A percentile compares a stretch with the other conserved stretches of the same genome.
Conservation (phyloP, 495 filamentous ascomycete genomes). For the Podospora pseudoanserina region DNA sequence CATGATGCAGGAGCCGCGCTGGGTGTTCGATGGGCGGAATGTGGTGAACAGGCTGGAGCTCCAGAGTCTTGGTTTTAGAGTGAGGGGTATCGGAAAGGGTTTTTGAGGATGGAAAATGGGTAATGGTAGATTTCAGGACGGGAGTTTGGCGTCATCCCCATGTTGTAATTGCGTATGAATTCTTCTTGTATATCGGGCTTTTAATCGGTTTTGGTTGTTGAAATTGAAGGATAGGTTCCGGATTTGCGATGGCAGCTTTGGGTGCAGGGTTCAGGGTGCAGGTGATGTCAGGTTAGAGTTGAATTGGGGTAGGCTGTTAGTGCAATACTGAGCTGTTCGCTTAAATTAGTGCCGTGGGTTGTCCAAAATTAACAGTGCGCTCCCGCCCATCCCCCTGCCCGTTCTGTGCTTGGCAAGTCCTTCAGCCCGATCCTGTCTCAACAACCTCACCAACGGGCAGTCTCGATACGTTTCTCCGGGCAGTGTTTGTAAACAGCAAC, state of each 20-base stretch:
- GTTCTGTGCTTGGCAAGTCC: too few species aligned
- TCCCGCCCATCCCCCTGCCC: too few species aligned
- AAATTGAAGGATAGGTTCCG: neutral
- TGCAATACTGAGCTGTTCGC: neutral
- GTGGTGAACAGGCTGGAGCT: slow-evolving; percentile 27
- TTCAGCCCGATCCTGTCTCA: too few species aligned
- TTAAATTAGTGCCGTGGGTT: neutral
- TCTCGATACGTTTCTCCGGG: neutral
- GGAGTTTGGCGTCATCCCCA: neutral
- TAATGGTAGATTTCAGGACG: neutral
- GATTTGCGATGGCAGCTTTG: too few species aligned
- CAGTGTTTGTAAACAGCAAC: neutral
- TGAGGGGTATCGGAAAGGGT: slow-evolving; percentile 29
- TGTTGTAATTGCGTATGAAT: neutral
- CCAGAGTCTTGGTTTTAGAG: slow-evolving; percentile 28
- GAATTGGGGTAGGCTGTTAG: neutral
- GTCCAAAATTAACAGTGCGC: too few species aligned
- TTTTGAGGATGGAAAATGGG: neutral
- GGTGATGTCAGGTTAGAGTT: neutral
- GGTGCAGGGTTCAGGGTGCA: neutral
- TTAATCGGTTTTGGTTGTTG: neutral
- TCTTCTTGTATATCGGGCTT: neutral
- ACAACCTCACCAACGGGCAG: too few species aligned
- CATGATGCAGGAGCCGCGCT: slow-evolving; percentile 63
- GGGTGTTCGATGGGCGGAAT: slow-evolving; percentile 66